phyloP scores from a whole-genome alignment of 73 alveolate genomes.

The Breviolum minutum region DNA sequence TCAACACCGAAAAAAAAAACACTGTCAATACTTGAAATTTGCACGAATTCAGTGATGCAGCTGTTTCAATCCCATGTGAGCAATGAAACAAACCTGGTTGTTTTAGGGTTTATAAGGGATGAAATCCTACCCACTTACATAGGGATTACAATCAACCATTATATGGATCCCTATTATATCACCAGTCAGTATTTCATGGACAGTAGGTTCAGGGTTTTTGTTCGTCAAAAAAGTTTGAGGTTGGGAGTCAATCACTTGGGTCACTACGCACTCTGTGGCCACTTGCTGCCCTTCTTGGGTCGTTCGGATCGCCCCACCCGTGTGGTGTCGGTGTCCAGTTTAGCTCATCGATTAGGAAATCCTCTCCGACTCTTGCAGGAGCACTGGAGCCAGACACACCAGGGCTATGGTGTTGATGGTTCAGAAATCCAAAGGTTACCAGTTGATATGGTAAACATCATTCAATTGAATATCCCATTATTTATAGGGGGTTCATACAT shows the following conservation, averaged over 20 bases:
- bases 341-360: constrained; percentile 64
- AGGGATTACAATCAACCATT: too few relatives aligned
- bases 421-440: not conserved
- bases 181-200: too few relatives aligned
- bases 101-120: too few relatives aligned
- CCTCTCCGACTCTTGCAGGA: constrained; percentile 28
- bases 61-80: too few relatives aligned
- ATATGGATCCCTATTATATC: too few relatives aligned
- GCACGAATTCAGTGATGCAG: too few relatives aligned
- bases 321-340: constrained; percentile 46
- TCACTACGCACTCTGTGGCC: constrained; percentile 59
- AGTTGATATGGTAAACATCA: not conserved
- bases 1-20: too few relatives aligned
- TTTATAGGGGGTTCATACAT: too few relatives aligned
- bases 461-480: not conserved
- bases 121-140: too few relatives aligned
- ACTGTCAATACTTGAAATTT: too few relatives aligned
- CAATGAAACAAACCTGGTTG: too few relatives aligned
- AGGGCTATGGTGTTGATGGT: not conserved
- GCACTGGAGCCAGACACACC: not conserved
- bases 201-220: too few relatives aligned
- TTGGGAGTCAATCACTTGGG: constrained; percentile 73
- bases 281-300: constrained; percentile 13
- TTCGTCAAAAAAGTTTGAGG: not conserved
- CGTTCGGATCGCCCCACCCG: not conserved